Base-by-base conservation (phyloP, 179 eudicot species). In the Silene coronaria region DNA sequence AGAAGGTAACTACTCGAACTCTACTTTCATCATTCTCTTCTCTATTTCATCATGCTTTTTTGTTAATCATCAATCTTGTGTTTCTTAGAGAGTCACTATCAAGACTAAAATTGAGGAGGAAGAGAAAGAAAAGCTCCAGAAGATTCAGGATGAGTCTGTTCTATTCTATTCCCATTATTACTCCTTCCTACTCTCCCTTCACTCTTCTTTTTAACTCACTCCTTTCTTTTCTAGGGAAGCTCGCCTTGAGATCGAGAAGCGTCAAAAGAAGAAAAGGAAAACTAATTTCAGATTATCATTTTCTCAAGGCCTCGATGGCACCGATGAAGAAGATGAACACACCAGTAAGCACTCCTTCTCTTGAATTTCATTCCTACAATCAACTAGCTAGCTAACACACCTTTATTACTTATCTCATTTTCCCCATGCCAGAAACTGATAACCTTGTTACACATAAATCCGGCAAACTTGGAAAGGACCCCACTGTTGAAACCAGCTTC, bases 401-500 rank as follows among this genome's bases (percentile, higher is more conserved):
- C n/a, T n/a, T n/a, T n/a, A 23, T 11, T 69, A 19, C 28, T 68
- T 69, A 9, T 68, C 8, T 42, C 1, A 17, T 22, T 68, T 48
- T 17, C 42, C 42, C 8, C 32, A n/a, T 36, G 5, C 70, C 75
- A 89, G 97, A 79, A 71, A 82, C 2, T 76, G 76, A 77, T 70
- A 91, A 86, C 63, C 48, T 79, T 65, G 87, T 66, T 38, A 86
- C 67, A 80, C 73, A 76, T 66, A 86, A 80, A 63, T 83, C 76
- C 64, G 90, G 88, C 68, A 88, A 93, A 78, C 82, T 88, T 55
- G 96, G 97, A 67, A 94, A 94, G 87, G 98, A 94, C 81, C 98
- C 98, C 26, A 90, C 96, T 3, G 98, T 94, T 51, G 97, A 94
- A 79, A 94, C 98, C 71, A 90, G 98, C 80, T 94, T 94, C 83